Evolutionary conservation across 148 eudicot species (phyloP), one percentile per base, ranked within the genome.

Genomic region (Chenopodium berlandieri): DNA sequence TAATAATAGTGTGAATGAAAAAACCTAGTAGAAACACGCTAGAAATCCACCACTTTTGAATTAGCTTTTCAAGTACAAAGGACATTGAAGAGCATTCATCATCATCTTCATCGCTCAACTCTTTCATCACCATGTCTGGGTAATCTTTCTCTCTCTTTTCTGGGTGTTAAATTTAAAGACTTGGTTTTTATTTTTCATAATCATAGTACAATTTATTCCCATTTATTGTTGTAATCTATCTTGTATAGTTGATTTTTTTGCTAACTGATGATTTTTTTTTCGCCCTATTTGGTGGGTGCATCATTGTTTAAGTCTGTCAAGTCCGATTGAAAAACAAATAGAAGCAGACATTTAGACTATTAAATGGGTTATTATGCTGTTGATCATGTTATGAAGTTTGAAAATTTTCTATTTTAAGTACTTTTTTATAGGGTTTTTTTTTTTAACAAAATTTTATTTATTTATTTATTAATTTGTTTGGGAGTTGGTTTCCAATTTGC

Each of bases 111-210:
- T 76, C 79, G 25, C 54, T 83, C 52, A 44, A 70, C 37, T 71
- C 72, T 13, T 31, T 73, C 78, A 81, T 19, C 71, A 65, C 65
- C 78, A 84, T 84, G 86, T 81, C 86, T 78, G 84, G 86, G 86
- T 84, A 54, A 71, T 4, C 54, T 73, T 47, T 44, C 58, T 46
- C 20, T 52, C 32, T 50, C 72, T 65, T 40, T 40, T 40, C 44
- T 40, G 44, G 44, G 44, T 40, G 44, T 40, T 5, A 40, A 40
- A 40, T 40, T 40, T 40, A 67, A 0, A 25, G 14, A 30, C 71
- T 62, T 6, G 2, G 2, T 19, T 48, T 25, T 62, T 58, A 14
- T 56, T 13, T 56, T 56, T 56, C 62, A 56, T 56, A 16, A 52
- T 34, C 1, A 23, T 7, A 37, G 46, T 46, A 46, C 50, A 72